These are phyloP conservation scores for Microthlaspi erraticum DNA, from an alignment of 345 rosid genomes.

Conservation along the genomic window DNA sequence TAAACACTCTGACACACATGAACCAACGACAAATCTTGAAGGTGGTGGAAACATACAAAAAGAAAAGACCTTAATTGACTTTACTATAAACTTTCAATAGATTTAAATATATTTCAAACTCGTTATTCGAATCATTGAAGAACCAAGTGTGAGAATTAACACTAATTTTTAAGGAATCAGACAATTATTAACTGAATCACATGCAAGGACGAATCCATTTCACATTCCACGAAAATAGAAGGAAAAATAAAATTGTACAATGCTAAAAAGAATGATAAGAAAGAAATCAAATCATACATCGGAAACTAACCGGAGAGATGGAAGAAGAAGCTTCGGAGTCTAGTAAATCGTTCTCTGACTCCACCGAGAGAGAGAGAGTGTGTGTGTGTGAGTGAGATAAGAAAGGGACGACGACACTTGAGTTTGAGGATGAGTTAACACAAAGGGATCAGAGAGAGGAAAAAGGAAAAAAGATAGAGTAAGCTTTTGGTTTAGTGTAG, in stretches of 20 bases:
- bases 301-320: conserved; percentile 32
- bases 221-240: background rate
- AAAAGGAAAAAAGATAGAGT: conserved; percentile 21
- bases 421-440: conserved; percentile 36
- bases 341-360: conserved; percentile 15
- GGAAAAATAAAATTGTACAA: background rate
- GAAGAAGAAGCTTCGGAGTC: background rate
- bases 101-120: background rate
- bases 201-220: background rate
- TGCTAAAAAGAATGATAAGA: background rate
- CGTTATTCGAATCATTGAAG: conserved; percentile 22
- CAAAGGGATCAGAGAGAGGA: conserved; percentile 34
- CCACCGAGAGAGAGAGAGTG: background rate
- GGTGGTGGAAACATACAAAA: conserved; percentile 34
- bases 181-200: background rate
- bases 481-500: conserved; percentile 39
- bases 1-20: conserved; percentile 40
- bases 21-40: conserved; percentile 34
- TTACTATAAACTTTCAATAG: conserved; percentile 12
- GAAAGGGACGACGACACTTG: conserved; percentile 10
- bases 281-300: background rate
- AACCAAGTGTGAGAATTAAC: background rate
- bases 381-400: background rate
- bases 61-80: conserved; percentile 11
- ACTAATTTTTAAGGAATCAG: background rate